Percentiles rank a stretch among this genome's conserved stretches.
These are phyloP conservation scores for Lecanicillium sp. DNA, from an alignment of 2,329 filamentous ascomycete species.

Conservation along the genomic window DNA sequence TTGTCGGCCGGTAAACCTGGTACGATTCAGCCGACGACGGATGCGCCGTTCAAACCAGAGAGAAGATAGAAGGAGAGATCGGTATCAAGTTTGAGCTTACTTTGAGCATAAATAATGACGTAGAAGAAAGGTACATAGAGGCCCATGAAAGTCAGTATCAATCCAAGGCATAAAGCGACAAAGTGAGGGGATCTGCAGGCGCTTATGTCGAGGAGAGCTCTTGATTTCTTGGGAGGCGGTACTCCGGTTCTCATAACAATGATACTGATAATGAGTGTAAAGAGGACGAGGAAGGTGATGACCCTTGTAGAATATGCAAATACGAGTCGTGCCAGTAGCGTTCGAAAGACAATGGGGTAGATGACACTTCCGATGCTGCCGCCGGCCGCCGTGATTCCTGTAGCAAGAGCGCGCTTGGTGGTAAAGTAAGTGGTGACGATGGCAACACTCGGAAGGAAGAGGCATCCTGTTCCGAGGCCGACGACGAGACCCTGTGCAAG, in stretches of 20 bases:
- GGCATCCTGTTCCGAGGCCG: constrained; percentile 31
- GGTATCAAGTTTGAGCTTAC: constrained; percentile 28
- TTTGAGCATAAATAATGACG: constrained; percentile 35
- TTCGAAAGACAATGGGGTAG: constrained; percentile 5
- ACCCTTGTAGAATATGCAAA: neutral
- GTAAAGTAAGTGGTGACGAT: constrained; percentile 37
- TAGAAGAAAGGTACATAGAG: constrained; percentile 46
- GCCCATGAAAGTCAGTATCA: constrained; percentile 37
- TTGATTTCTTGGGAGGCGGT: too few species aligned
- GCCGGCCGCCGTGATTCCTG: constrained; percentile 28
- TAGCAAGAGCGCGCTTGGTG: constrained; percentile 25
- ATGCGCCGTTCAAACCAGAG: constrained; percentile 39
- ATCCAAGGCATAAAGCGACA: too few species aligned
- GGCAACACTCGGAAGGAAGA: constrained; percentile 31
- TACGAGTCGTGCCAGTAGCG: too few species aligned
- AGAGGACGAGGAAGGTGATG: neutral
- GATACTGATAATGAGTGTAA: too few species aligned
- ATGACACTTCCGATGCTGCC: constrained; percentile 38
- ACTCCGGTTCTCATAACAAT: too few species aligned
- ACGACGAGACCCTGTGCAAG: constrained; percentile 33
- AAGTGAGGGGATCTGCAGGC: too few species aligned
- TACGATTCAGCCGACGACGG: constrained; percentile 39
- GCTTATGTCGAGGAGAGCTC: too few species aligned
- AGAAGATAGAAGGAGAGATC: constrained; percentile 37
- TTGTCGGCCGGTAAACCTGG: constrained; percentile 40